Base-by-base conservation (phyloP, 2,329 filamentous ascomycete species). In the Ascochyta clinopodiicola region DNA sequence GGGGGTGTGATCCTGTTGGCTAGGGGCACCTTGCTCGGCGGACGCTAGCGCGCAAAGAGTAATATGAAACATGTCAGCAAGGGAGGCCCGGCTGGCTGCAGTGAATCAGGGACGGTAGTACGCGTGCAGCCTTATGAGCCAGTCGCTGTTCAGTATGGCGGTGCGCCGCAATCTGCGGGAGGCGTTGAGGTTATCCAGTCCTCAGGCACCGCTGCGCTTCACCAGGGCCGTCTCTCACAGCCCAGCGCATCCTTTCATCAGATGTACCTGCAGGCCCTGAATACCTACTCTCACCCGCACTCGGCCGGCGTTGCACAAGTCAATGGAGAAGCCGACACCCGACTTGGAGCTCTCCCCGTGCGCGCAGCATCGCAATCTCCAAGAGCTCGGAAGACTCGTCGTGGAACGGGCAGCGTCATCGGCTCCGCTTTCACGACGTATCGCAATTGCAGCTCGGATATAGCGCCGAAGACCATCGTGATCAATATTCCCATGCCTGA, bases 51-150 rank as follows among this genome's bases (percentile, higher is more conserved):
- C 56, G 31, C 22, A 63, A 62, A 59, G 24, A 55, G 64, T 56
- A 60, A 57, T 55, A 51, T 74, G 71, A 74, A 74, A 74, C 71
- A 66, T 34, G 56, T 38, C 61, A 49, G 68, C 57, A 66, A 73
- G 70, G 71, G 66, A 45, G 42, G 37, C 42, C 52, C 12, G 43
- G 35, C 40, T 49, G 19, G 40, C 48, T 48, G 47, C 51, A 32
- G 52, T 59, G 44, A 56, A 62, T 59, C 58, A 61, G 46, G 55
- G 43, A 53, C 52, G 44, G 52, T 56, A 32, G 52, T 42, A 56
- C 53, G 27, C 44, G 44, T 48, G 42, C 61, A 64, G 61, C 61
- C 61, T 64, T 60, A 47, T 59, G 45, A 62, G 59, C 59, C 59
- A 62, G 48, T 55, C 62, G 60, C 35, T 37, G 35, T 50, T 25